Base-by-base conservation (phyloP, 192 early-diverging fungal species). In the Phycomyces blakesleeanus region DNA sequence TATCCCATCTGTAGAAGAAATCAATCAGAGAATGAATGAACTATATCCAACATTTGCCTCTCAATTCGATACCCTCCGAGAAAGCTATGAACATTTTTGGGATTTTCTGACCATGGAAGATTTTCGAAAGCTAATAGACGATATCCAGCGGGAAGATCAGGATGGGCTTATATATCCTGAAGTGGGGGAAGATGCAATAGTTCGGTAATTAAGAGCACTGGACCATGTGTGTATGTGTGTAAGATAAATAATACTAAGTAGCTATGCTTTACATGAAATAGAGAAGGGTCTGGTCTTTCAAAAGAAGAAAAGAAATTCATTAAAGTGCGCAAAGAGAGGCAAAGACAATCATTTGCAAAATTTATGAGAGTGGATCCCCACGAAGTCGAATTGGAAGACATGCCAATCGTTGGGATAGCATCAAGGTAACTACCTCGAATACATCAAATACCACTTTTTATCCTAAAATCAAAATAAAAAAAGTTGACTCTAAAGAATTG, bases 401-500 rank as follows among this genome's bases (percentile, higher is more conserved):
- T 93, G 20, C 91, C 91, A 18, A 55, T 85, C 0, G 81, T 93
- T 53, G 86, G 79, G 7, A 62, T 89, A 63, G 88, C 87, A n/a
- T 86, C 84, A 57, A 83, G 78, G 78, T 80, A 15, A 0, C 26
- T n/a, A n/a, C n/a, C n/a, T n/a, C n/a, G n/a, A n/a, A n/a, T n/a
- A n/a, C n/a, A n/a, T n/a, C n/a, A n/a, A n/a, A n/a, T n/a, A n/a
- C n/a, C n/a, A n/a, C n/a, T n/a, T n/a, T n/a, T n/a, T n/a, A n/a
- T n/a, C n/a, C n/a, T n/a, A n/a, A n/a, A n/a, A n/a, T n/a, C n/a
- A n/a, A n/a, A n/a, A n/a, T n/a, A n/a, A n/a, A n/a, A n/a, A n/a
- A n/a, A n/a, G n/a, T n/a, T n/a, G n/a, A n/a, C n/a, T n/a, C n/a
- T n/a, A n/a, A n/a, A n/a, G n/a, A n/a, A n/a, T n/a, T n/a, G n/a